Percentiles rank a stretch among this genome's conserved stretches.
Conservation (phyloP, 2,329 filamentous ascomycete genomes). For the Rhexocercosporidium sp. region DNA sequence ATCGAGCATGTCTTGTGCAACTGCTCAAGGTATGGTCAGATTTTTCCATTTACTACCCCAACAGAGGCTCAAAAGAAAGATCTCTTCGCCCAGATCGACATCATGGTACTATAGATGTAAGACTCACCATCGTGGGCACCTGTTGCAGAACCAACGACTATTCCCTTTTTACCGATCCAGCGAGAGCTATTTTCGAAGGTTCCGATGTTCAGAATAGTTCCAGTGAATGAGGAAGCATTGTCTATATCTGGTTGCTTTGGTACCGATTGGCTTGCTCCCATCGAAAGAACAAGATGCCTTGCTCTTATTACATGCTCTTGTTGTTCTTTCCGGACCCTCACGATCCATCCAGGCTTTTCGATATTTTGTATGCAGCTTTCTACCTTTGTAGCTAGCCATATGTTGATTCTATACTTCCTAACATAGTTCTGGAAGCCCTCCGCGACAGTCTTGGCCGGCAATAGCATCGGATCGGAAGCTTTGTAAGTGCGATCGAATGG, state of each 20-base stretch:
- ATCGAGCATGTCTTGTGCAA: conserved; percentile 68
- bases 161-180: conserved; percentile 58
- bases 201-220: conserved; percentile 13
- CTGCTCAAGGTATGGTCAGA: conserved; percentile 39
- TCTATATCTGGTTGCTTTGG: conserved; percentile 66
- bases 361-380: conserved; percentile 53
- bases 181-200: conserved; percentile 38
- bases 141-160: conserved; percentile 71
- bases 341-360: conserved; percentile 50
- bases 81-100: not conserved
- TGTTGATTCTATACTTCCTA: conserved; percentile 66
- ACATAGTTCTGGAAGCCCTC: conserved; percentile 71
- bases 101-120: not conserved
- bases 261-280: conserved; percentile 57
- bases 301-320: conserved; percentile 43
- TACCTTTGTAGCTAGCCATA: conserved; percentile 63
- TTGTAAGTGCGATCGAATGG: conserved; percentile 66
- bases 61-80: not conserved
- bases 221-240: conserved; percentile 47
- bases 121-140: conserved; percentile 59
- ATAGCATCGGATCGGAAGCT: conserved; percentile 67
- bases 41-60: not conserved
- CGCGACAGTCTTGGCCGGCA: conserved; percentile 71
- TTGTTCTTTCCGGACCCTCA: conserved; percentile 47
- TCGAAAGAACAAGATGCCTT: conserved; percentile 53